Conservation (phyloP, 2,329 filamentous ascomycete species). For the Stachybotrys elegans region DNA sequence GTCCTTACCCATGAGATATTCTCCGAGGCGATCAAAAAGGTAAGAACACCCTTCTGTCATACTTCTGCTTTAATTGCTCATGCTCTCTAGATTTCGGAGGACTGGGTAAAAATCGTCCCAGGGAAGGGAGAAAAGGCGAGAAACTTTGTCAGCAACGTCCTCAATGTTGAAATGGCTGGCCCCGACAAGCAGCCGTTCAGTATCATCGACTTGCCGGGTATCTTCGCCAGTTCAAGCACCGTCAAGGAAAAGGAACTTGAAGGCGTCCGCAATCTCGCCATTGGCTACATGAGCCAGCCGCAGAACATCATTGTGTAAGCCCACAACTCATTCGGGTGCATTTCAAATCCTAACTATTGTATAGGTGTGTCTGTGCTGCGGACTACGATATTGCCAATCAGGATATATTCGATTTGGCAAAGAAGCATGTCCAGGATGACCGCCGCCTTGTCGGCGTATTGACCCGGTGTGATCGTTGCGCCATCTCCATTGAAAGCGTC, state of each 20-base stretch:
- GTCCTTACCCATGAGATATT: constrained; percentile 23
- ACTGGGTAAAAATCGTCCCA: constrained; percentile 24
- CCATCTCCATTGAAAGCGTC: no score
- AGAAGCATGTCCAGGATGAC: constrained; percentile 17
- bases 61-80: neutral
- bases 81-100: constrained; percentile 16
- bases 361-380: constrained; percentile 28
- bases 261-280: constrained; percentile 24
- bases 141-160: constrained; percentile 31
- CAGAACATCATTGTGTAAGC: constrained; percentile 33
- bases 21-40: constrained; percentile 21
- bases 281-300: constrained; percentile 27
- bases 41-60: constrained; percentile 5
- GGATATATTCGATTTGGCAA: constrained; percentile 21
- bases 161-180: constrained; percentile 31
- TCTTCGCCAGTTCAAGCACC: constrained; percentile 16
- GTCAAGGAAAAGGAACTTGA: constrained; percentile 23
- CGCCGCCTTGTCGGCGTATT: constrained; percentile 31
- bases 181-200: constrained; percentile 29
- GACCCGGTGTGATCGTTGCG: constrained; percentile 34
- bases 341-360: neutral
- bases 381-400: constrained; percentile 24
- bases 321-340: neutral
- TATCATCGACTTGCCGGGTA: constrained; percentile 31
- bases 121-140: constrained; percentile 16